Evolutionary conservation across 2,329 filamentous ascomycete species (phyloP), one percentile per base, ranked within the genome.

Genomic region (Sporothrix curviconia): DNA sequence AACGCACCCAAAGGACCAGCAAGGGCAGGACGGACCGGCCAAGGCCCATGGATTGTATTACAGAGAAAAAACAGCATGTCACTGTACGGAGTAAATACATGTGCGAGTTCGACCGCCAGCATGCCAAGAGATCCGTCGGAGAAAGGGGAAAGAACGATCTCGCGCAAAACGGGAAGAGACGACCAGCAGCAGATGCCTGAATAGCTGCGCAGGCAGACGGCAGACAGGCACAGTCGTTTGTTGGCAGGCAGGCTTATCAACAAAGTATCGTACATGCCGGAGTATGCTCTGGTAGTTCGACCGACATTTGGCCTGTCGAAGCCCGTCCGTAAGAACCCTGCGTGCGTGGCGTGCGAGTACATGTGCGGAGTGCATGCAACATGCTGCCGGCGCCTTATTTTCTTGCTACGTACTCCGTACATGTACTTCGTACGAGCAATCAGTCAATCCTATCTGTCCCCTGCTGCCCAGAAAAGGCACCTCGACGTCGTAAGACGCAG

Each of bases 351-450:
- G n/a, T n/a, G n/a, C n/a, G n/a, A n/a, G n/a, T n/a, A n/a, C n/a
- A n/a, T n/a, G n/a, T n/a, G n/a, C 25, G 17, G 17, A 6, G 32
- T 8, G 15, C 32, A 50, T 25, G 32, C 32, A 25, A n/a, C 19
- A 37, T 37, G 32, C 32, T 37, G 47, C 37, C 22, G 14, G 25
- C 30, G n/a, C 17, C 6, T 49, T 19, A 12, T 47, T 19, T 44
- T 32, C n/a, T n/a, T 50, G 47, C 49, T 40, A 24, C 49, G 49
- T 52, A 40, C 39, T 42, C 49, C 49, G n/a, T n/a, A n/a, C n/a
- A n/a, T n/a, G n/a, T n/a, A n/a, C n/a, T n/a, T n/a, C n/a, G n/a
- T n/a, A n/a, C n/a, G n/a, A n/a, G n/a, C n/a, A n/a, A n/a, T n/a
- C n/a, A n/a, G n/a, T n/a, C n/a, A n/a, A n/a, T n/a, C n/a, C n/a